phyloP scores from a whole-genome alignment of 108 stramenopile species.

The Pseudonitzschia multiseries region DNA sequence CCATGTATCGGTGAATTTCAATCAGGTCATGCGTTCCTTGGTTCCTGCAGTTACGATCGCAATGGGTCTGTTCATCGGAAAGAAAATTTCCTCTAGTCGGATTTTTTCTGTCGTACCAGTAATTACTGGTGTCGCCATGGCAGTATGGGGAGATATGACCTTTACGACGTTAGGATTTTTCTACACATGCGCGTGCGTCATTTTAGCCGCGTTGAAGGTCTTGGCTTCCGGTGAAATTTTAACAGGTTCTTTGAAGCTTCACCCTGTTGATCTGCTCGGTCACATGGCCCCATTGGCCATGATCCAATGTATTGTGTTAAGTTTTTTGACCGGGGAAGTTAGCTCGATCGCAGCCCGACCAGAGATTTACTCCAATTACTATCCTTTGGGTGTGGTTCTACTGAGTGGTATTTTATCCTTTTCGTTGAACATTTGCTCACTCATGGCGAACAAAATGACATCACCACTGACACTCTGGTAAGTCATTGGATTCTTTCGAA shows the following conservation, averaged over 20 bases:
- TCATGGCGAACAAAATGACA: constrained; percentile 87
- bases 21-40: constrained; percentile 77
- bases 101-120: constrained; percentile 61
- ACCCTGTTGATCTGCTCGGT: constrained; percentile 75
- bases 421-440: constrained; percentile 76
- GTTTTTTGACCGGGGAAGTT: constrained; percentile 64
- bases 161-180: constrained; percentile 64
- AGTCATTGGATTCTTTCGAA: background rate
- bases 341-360: constrained; percentile 36
- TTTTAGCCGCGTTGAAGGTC: constrained; percentile 72
- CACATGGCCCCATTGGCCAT: constrained; percentile 86
- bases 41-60: constrained; percentile 76
- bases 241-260: constrained; percentile 69
- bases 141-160: constrained; percentile 70
- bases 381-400: constrained; percentile 47
- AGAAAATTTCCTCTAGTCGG: constrained; percentile 42
- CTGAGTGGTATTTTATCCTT: constrained; percentile 68
- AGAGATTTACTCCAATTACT: constrained; percentile 37
- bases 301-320: constrained; percentile 55
- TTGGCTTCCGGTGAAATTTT: constrained; percentile 74
- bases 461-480: constrained; percentile 78
- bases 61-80: constrained; percentile 59
- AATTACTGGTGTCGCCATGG: constrained; percentile 71
- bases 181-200: constrained; percentile 54
- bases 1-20: constrained; percentile 86